Evolutionary conservation across 140 eudicot genomes (phyloP).

Genomic region (Oenanthe javanica): DNA sequence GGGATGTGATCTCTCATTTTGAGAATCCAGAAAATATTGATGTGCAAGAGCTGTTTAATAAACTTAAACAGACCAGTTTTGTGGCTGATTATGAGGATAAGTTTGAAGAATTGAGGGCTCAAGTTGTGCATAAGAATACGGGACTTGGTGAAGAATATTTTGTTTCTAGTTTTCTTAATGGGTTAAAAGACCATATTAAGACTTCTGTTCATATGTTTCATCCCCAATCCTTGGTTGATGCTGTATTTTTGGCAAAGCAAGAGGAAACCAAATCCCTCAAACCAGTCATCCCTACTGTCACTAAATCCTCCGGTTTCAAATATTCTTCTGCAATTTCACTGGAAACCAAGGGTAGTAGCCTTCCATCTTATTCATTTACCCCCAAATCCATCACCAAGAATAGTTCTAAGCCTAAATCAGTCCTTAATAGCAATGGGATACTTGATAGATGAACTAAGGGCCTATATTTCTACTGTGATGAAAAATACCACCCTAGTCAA

Average conservation of each 20-base stretch:
- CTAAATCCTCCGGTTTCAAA: rapidly evolving
- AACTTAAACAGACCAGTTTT: background rate
- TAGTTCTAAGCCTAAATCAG: too few species aligned
- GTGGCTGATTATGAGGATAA: background rate
- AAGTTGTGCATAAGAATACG: background rate
- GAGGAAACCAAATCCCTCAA: too few species aligned
- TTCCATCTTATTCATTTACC: too few species aligned
- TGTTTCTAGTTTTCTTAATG: background rate
- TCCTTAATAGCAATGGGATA: too few species aligned
- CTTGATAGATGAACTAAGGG: background rate
- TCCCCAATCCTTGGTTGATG: background rate
- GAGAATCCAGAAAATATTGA: background rate
- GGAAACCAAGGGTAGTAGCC: too few species aligned
- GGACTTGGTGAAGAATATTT: background rate
- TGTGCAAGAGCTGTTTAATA: background rate
- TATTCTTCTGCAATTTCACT: too few species aligned
- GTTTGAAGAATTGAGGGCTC: background rate
- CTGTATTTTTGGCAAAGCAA: background rate
- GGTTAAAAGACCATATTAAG: background rate
- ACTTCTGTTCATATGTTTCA: background rate
- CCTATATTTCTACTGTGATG: background rate
- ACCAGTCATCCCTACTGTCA: too few species aligned
- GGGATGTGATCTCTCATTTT: background rate
- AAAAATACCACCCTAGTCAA: background rate
- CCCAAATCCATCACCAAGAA: too few species aligned